Conservation (phyloP, 345 rosid genomes). For the Laguncularia racemosa region DNA sequence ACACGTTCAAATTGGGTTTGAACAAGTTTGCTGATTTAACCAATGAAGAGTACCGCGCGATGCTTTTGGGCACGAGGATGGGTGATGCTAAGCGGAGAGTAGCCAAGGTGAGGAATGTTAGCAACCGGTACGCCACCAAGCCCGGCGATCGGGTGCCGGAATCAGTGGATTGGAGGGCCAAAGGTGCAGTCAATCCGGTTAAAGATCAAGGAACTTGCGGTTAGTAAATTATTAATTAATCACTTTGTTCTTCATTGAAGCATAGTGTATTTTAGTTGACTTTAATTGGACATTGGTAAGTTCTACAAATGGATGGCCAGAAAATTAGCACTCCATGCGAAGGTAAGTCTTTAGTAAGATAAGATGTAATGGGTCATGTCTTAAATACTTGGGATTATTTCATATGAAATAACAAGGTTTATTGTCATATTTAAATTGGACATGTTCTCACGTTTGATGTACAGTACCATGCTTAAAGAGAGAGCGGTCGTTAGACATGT, state of each 20-base stretch:
- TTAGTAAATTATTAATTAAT: slow-evolving; percentile 6
- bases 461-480: too few relatives aligned
- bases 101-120: slow-evolving; percentile 9
- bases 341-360: too few relatives aligned
- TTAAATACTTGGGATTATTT: too few relatives aligned
- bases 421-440: too few relatives aligned
- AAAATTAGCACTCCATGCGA: too few relatives aligned
- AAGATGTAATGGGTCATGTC: too few relatives aligned
- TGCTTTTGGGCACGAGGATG: slow-evolving; percentile 24
- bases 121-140: slow-evolving; percentile 17
- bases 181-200: slow-evolving; percentile 35
- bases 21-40: slow-evolving; percentile 38
- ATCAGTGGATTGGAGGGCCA: slow-evolving; percentile 32
- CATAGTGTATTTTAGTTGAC: not conserved
- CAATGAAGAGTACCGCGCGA: slow-evolving; percentile 36
- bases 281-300: not conserved
- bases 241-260: not conserved
- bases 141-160: slow-evolving; percentile 27
- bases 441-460: too few relatives aligned
- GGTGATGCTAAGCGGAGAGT: slow-evolving; percentile 13
- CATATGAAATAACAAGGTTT: too few relatives aligned
- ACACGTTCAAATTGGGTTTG: slow-evolving; percentile 25
- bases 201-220: slow-evolving; percentile 43
- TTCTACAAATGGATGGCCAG: too few relatives aligned
- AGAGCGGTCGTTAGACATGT: too few relatives aligned